Conservation (phyloP, 2,329 filamentous ascomycete genomes). For the Xylariaceae sp. region DNA sequence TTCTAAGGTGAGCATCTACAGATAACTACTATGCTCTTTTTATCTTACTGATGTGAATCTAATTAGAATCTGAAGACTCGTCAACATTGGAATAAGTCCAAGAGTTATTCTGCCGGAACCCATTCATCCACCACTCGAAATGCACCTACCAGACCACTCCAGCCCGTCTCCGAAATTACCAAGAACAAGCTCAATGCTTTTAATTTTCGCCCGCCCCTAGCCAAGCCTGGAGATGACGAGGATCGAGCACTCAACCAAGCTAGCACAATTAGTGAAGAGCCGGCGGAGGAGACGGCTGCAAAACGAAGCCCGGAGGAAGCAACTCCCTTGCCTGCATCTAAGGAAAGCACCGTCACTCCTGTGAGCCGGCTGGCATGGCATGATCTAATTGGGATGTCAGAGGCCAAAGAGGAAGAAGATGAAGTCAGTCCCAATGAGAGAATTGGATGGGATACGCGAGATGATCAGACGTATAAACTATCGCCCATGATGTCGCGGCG, state of each 20-base stretch:
- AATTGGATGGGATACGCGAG: slow-evolving; percentile 61
- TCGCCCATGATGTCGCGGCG: slow-evolving; percentile 54
- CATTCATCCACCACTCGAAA: slow-evolving; percentile 35
- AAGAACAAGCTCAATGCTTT: slow-evolving; percentile 63
- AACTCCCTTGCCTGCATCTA: slow-evolving; percentile 19
- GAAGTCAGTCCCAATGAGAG: slow-evolving; percentile 62
- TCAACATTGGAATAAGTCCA: slow-evolving; percentile 56
- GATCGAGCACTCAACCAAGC: background rate
- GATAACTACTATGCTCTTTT: background rate
- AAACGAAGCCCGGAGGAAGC: slow-evolving; percentile 19
- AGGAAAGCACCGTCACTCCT: slow-evolving; percentile 48
- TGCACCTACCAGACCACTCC: slow-evolving; percentile 40
- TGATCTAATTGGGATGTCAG: slow-evolving; percentile 56
- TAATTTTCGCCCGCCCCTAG: slow-evolving; percentile 51
- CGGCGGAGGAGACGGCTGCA: slow-evolving; percentile 5
- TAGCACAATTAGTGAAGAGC: background rate
- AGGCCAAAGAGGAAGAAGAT: slow-evolving; percentile 47
- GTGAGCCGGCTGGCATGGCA: slow-evolving; percentile 58
- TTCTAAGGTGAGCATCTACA: slow-evolving; percentile 30
- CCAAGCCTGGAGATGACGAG: slow-evolving; percentile 27
- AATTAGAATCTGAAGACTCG: slow-evolving; percentile 26
- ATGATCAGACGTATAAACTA: slow-evolving; percentile 46
- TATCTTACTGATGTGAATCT: background rate
- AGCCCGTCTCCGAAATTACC: slow-evolving; percentile 59
- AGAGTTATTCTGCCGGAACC: slow-evolving; percentile 50